phyloP scores from a whole-genome alignment of 1,139 yeast genomes.

The Suzukiozyma palmioleophila region DNA sequence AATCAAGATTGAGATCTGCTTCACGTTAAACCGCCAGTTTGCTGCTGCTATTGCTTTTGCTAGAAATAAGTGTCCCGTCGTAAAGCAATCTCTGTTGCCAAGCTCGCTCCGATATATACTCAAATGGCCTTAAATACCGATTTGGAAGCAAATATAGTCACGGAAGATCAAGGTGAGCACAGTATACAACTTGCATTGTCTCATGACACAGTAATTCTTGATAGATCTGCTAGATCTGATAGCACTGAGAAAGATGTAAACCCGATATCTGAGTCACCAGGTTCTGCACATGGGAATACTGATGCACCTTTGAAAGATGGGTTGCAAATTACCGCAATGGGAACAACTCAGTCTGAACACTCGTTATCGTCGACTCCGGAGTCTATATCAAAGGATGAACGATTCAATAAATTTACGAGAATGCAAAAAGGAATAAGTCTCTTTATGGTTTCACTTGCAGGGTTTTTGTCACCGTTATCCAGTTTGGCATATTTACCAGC shows the following conservation, averaged over 20 bases:
- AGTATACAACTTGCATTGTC: neutral
- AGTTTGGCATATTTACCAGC: slow-evolving; percentile 47
- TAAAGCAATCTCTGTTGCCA: no score
- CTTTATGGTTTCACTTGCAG: slow-evolving; percentile 17
- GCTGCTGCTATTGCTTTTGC: no score
- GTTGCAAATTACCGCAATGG: neutral
- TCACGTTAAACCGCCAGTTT: no score
- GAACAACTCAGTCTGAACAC: neutral
- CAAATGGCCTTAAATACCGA: neutral
- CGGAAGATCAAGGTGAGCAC: neutral
- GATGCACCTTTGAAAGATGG: neutral
- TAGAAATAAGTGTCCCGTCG: no score
- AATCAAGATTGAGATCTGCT: no score
- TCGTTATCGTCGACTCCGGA: neutral
- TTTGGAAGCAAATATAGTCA: neutral
- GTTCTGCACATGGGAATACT: neutral
- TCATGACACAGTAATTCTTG: neutral
- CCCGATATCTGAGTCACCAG: neutral
- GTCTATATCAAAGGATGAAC: slow-evolving; percentile 5
- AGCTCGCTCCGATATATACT: no score
- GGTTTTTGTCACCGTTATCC: slow-evolving; percentile 39
- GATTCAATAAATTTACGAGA: slow-evolving; percentile 5
- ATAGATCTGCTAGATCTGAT: neutral
- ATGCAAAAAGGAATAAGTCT: slow-evolving; percentile 12
- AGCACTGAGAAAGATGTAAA: neutral